Conservation (phyloP, 345 rosid genomes). For the Rhodamnia argentea region DNA sequence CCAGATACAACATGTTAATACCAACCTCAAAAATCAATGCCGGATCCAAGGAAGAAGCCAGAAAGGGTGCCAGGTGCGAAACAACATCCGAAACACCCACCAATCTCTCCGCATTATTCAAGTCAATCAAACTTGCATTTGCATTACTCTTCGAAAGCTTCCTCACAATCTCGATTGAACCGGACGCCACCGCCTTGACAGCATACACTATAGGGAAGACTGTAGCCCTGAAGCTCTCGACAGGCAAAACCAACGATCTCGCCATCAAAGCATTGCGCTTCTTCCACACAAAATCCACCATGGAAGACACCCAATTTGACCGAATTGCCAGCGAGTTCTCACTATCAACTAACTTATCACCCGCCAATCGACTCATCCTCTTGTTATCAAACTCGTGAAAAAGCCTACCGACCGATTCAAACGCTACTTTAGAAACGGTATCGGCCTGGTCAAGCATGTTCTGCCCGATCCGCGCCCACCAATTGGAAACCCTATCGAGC, state of each 20-base stretch:
- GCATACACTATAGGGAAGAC: constrained; percentile 84
- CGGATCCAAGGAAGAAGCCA: constrained; percentile 92
- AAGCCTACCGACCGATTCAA: constrained; percentile 84
- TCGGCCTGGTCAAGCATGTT: constrained; percentile 84
- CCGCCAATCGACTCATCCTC: constrained; percentile 89
- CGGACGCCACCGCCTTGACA: constrained; percentile 86
- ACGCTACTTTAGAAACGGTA: constrained; percentile 84
- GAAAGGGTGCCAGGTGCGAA: constrained; percentile 79
- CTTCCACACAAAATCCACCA: constrained; percentile 79
- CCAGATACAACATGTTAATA: constrained; percentile 86
- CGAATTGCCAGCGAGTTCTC: constrained; percentile 88
- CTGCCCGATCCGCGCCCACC: constrained; percentile 84
- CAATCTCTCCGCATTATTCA: constrained; percentile 65
- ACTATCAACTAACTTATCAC: constrained; percentile 91
- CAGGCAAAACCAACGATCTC: constrained; percentile 74
- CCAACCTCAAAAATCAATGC: constrained; percentile 95
- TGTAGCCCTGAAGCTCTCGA: constrained; percentile 79
- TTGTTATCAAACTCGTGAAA: constrained; percentile 89
- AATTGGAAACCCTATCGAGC: constrained; percentile 70
- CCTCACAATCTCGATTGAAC: constrained; percentile 63
- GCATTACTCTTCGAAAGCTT: constrained; percentile 53
- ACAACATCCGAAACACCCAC: constrained; percentile 86
- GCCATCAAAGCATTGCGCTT: constrained; percentile 72
- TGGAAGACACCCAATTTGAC: constrained; percentile 86
- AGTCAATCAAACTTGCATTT: constrained; percentile 39